phyloP scores from a whole-genome alignment of 2,329 filamentous ascomycete species.

The Aureobasidium sp. region DNA sequence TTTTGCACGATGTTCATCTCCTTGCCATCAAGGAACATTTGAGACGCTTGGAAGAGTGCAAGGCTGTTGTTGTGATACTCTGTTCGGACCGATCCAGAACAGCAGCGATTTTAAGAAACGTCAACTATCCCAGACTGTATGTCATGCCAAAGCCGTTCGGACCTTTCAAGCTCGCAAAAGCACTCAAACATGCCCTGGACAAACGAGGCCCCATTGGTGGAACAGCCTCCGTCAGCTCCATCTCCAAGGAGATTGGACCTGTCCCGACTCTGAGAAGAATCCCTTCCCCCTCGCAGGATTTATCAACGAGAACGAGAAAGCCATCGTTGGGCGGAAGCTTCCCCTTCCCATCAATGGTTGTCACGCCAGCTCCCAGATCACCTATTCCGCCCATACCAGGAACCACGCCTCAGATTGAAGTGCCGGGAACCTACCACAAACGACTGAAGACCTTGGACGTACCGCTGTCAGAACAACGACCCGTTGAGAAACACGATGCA shows the following conservation, averaged over 20 bases:
- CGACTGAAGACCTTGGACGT: not conserved
- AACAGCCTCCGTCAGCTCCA: not conserved
- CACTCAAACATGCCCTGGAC: slow-evolving; percentile 7
- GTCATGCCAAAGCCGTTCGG: slow-evolving; percentile 26
- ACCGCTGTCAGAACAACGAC: not conserved
- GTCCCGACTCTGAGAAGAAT: not conserved
- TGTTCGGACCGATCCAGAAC: slow-evolving; percentile 27
- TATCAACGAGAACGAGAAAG: not conserved
- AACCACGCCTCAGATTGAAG: not conserved
- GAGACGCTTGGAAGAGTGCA: slow-evolving; percentile 16
- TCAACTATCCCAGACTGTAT: slow-evolving; percentile 1
- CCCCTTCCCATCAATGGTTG: not conserved
- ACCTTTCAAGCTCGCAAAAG: slow-evolving; percentile 29
- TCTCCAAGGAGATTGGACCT: not conserved
- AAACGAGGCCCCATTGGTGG: not conserved
- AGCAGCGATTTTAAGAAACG: not conserved
- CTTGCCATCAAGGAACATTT: slow-evolving; percentile 18
- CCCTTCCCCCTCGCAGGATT: not conserved
- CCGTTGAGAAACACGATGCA: not conserved
- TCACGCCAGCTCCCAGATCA: not conserved
- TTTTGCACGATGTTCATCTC: slow-evolving; percentile 23
- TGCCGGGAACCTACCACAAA: not conserved
- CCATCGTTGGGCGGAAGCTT: not conserved
- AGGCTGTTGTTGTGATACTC: slow-evolving; percentile 27
- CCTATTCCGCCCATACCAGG: not conserved